Evolutionary conservation across 1,284 basidiomycete genomes (phyloP).

Genomic region (Cryptococcus amylolentus): DNA sequence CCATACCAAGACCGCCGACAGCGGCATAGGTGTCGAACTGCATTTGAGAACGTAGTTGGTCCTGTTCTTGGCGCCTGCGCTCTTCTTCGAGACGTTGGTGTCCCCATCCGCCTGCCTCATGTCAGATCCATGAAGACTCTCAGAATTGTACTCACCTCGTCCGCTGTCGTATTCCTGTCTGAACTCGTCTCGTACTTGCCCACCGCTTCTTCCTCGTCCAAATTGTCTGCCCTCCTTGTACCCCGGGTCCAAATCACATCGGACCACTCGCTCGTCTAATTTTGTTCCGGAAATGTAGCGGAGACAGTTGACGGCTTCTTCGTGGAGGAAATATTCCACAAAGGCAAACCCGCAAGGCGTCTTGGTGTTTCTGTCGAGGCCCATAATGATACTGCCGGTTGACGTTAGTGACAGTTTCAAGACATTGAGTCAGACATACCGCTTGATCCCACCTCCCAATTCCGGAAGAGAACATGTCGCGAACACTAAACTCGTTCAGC

Average conservation of each 20-base stretch:
- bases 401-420: not conserved
- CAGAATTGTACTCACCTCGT: conserved; percentile 53
- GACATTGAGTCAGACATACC: conserved; percentile 42
- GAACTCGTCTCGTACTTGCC: conserved; percentile 94
- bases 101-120: conserved; percentile 74
- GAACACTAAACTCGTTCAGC: conserved; percentile 60
- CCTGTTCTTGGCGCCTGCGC: conserved; percentile 63
- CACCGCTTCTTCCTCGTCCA: conserved; percentile 92
- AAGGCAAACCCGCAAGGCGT: conserved; percentile 99
- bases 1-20: conserved; percentile 69
- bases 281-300: conserved; percentile 95
- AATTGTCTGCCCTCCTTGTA: conserved; percentile 97
- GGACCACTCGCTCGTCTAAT: conserved; percentile 97
- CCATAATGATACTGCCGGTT: conserved; percentile 80
- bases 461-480: conserved; percentile 83
- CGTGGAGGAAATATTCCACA: conserved; percentile 96
- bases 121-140: conserved; percentile 8
- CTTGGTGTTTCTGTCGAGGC: conserved; percentile 84
- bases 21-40: conserved; percentile 86
- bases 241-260: conserved; percentile 96
- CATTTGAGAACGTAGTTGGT: conserved; percentile 68
- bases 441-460: conserved; percentile 91
- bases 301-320: conserved; percentile 88
- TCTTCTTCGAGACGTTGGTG: conserved; percentile 53
- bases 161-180: conserved; percentile 95